phyloP scores from a whole-genome alignment of 1,139 yeast genomes.

The Kodamaea alishanica region DNA sequence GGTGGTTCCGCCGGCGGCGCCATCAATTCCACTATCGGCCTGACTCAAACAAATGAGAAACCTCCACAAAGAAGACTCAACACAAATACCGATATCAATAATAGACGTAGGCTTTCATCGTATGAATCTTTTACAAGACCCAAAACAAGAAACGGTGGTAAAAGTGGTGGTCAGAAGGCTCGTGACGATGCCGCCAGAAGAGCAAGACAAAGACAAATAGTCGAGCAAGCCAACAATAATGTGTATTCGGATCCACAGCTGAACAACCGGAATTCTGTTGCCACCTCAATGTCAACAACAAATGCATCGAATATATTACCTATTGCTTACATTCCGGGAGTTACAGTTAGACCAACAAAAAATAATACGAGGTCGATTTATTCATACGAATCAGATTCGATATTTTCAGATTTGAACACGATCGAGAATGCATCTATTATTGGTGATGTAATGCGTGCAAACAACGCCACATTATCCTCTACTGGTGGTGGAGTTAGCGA shows the following conservation, averaged over 20 bases:
- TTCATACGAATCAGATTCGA: conserved; percentile 49
- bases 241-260: conserved; percentile 25
- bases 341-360: conserved; percentile 58
- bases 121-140: conserved; percentile 47
- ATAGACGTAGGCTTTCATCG: conserved; percentile 34
- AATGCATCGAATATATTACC: conserved; percentile 87
- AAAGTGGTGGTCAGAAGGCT: conserved; percentile 9
- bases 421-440: conserved; percentile 54
- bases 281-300: conserved; percentile 61
- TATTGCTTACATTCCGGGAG: conserved; percentile 94
- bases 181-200: conserved; percentile 12
- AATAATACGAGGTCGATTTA: conserved; percentile 46
- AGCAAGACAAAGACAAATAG: conserved; percentile 16
- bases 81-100: conserved; percentile 10
- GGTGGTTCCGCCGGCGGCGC: conserved; percentile 4
- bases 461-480: conserved; percentile 14
- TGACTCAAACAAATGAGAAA: conserved; percentile 5
- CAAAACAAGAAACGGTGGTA: conserved; percentile 18
- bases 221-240: conserved; percentile 12
- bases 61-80: conserved; percentile 9
- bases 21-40: conserved; percentile 1
- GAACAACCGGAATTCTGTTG: conserved; percentile 42
- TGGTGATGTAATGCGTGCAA: conserved; percentile 43
- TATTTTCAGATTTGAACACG: conserved; percentile 49
- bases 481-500: conserved; percentile 5